Conservation (phyloP, 2,329 filamentous ascomycete genomes). For the Ceratocystis alfenasii region DNA sequence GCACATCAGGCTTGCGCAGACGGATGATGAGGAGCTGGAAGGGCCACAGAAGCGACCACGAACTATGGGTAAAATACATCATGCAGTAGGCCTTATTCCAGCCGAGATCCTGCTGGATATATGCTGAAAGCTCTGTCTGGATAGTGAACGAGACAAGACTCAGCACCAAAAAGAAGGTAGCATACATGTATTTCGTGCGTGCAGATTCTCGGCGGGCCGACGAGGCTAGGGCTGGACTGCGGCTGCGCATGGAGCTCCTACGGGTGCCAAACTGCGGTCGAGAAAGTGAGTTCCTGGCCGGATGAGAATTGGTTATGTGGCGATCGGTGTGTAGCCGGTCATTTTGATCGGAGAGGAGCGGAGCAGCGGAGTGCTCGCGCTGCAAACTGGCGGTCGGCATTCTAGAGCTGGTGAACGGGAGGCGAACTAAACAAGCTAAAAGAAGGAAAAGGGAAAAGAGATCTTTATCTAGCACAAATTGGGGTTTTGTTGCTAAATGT, state of each 20-base stretch:
- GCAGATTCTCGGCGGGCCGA: conserved; percentile 37
- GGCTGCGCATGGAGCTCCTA: conserved; percentile 59
- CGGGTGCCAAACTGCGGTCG: conserved; percentile 16
- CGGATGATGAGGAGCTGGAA: conserved; percentile 69
- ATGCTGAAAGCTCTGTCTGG: conserved; percentile 89
- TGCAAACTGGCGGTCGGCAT: conserved; percentile 6
- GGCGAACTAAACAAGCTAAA: not conserved
- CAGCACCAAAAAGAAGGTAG: conserved; percentile 67
- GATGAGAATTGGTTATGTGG: not conserved
- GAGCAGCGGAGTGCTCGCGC: conserved; percentile 18
- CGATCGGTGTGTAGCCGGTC: not conserved
- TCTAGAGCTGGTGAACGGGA: not conserved
- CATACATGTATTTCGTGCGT: conserved; percentile 74
- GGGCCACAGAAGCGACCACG: conserved; percentile 85
- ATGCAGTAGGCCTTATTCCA: conserved; percentile 99
- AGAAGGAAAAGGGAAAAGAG: not conserved
- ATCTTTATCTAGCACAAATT: not conserved
- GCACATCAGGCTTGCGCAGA: conserved; percentile 61
- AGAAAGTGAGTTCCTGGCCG: not conserved
- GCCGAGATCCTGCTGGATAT: conserved; percentile 81
- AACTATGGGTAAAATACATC: conserved; percentile 94
- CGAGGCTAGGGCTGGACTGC: conserved; percentile 47
- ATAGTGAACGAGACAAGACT: conserved; percentile 81
- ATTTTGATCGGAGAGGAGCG: conserved; percentile 14
- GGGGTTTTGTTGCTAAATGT: not conserved